These are phyloP conservation scores for Backusella sp. DNA, from an alignment of 192 early-diverging fungal genomes.

Conservation along the genomic window DNA sequence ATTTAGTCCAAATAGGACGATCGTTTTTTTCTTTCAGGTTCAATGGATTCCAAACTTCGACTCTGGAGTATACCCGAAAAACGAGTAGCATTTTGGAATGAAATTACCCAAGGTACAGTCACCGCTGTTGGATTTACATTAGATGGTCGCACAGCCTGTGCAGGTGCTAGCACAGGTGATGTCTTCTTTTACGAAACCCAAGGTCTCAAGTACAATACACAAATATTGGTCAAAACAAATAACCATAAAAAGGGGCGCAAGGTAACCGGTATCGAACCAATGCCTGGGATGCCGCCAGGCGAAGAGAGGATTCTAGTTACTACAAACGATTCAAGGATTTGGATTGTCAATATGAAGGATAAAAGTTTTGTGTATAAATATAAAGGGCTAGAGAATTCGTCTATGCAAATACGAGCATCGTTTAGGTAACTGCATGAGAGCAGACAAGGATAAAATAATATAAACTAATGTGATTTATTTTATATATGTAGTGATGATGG, in stretches of 20 bases:
- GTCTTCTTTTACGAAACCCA: slow-evolving; percentile 84
- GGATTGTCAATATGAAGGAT: slow-evolving; percentile 75
- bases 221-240: slow-evolving; percentile 67
- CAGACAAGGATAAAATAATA: not conserved
- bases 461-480: not conserved
- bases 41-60: slow-evolving; percentile 75
- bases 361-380: slow-evolving; percentile 79
- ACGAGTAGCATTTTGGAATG: slow-evolving; percentile 75
- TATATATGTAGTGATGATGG: slow-evolving; percentile 58
- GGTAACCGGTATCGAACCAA: slow-evolving; percentile 79
- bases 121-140: slow-evolving; percentile 79
- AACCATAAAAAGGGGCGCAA: slow-evolving; percentile 68
- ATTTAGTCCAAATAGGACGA: slow-evolving; percentile 52
- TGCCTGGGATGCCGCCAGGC: slow-evolving; percentile 52
- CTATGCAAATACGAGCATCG: slow-evolving; percentile 72
- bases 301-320: slow-evolving; percentile 71
- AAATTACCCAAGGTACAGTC: slow-evolving; percentile 65
- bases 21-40: slow-evolving; percentile 77
- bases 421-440: slow-evolving; percentile 44
- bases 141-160: slow-evolving; percentile 69
- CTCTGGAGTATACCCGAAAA: slow-evolving; percentile 84
- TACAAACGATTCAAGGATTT: slow-evolving; percentile 80
- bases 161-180: slow-evolving; percentile 73
- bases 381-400: slow-evolving; percentile 72
- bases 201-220: slow-evolving; percentile 78